Base-by-base conservation (phyloP, 495 filamentous ascomycete species). In the Thermothielavioides terrestris region DNA sequence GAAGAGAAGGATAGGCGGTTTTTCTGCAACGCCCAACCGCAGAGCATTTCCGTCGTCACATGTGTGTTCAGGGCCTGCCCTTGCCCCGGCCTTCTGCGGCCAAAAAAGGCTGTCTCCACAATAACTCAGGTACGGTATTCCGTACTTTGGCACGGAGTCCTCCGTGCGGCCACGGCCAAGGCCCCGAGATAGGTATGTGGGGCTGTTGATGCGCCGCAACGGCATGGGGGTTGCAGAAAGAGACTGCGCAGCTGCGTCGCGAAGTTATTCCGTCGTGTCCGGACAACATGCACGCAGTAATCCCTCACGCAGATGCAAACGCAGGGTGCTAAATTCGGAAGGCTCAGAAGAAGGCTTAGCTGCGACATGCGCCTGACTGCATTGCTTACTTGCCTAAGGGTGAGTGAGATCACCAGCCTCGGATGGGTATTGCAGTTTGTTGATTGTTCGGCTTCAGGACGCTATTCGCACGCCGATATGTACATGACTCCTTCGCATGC, bases 241-340 rank as follows among this genome's bases (percentile, higher is more conserved):
- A n/a, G n/a, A n/a, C n/a, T n/a, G n/a, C n/a, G n/a, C n/a, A n/a
- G n/a, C n/a, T n/a, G n/a, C n/a, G n/a, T n/a, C n/a, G n/a, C n/a
- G n/a, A n/a, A n/a, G n/a, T n/a, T n/a, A n/a, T n/a, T n/a, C n/a
- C n/a, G n/a, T n/a, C n/a, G n/a, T n/a, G n/a, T n/a, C n/a, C n/a
- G n/a, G n/a, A n/a, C n/a, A n/a, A n/a, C n/a, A n/a, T n/a, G n/a
- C n/a, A n/a, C n/a, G n/a, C n/a, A n/a, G n/a, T n/a, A n/a, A n/a
- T 25, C 32, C 4, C 15, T 23, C 20, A 44, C 18, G 23, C 35
- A n/a, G n/a, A 50, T 40, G 37, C 32, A 20, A 17, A 52, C 44
- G 58, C 51, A 52, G 36, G 45, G 8, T 27, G 46, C 52, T 53
- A 32, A 17, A 58, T 58, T n/a, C 15, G 55, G 58, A 50, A 53